Evolutionary conservation across 371 early-diverging fungal genomes (phyloP).

Genomic region (Synchytrium microbalum): DNA sequence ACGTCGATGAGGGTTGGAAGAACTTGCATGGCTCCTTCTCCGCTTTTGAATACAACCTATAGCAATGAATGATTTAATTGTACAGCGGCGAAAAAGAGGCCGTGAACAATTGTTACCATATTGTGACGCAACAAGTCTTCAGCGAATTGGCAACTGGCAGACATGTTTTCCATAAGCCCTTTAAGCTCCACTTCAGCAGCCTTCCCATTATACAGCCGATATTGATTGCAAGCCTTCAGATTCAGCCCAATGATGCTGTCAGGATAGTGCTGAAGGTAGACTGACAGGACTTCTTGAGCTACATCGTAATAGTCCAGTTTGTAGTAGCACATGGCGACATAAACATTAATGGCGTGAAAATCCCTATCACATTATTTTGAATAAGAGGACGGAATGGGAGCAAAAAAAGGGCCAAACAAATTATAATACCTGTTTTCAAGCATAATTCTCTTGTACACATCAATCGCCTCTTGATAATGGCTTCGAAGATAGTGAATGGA

Average conservation of each 20-base stretch:
- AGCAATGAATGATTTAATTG: not conserved
- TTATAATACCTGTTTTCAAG: slow-evolving; percentile 35
- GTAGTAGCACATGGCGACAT: slow-evolving; percentile 53
- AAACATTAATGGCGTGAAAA: slow-evolving; percentile 47
- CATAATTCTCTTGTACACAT: slow-evolving; percentile 48
- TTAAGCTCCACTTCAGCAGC: slow-evolving; percentile 46
- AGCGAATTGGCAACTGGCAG: slow-evolving; percentile 32
- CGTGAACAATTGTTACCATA: slow-evolving; percentile 18
- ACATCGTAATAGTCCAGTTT: slow-evolving; percentile 53
- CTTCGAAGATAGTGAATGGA: slow-evolving; percentile 52
- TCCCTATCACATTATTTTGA: slow-evolving; percentile 22
- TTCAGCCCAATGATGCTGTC: slow-evolving; percentile 43
- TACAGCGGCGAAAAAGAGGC: not conserved
- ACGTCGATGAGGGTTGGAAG: slow-evolving; percentile 43
- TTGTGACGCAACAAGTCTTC: slow-evolving; percentile 46
- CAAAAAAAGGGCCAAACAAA: not conserved
- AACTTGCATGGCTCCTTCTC: slow-evolving; percentile 43
- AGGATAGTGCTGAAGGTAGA: slow-evolving; percentile 42
- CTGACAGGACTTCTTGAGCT: slow-evolving; percentile 45
- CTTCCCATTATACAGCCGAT: slow-evolving; percentile 46
- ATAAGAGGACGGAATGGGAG: slow-evolving; percentile 1
- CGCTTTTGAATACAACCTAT: slow-evolving; percentile 43
- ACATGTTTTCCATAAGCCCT: slow-evolving; percentile 30
- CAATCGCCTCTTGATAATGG: slow-evolving; percentile 54
- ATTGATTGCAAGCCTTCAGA: slow-evolving; percentile 52